These are phyloP conservation scores for Linnemannia exigua DNA, from an alignment of 192 early-diverging fungal genomes.

Conservation along the genomic window DNA sequence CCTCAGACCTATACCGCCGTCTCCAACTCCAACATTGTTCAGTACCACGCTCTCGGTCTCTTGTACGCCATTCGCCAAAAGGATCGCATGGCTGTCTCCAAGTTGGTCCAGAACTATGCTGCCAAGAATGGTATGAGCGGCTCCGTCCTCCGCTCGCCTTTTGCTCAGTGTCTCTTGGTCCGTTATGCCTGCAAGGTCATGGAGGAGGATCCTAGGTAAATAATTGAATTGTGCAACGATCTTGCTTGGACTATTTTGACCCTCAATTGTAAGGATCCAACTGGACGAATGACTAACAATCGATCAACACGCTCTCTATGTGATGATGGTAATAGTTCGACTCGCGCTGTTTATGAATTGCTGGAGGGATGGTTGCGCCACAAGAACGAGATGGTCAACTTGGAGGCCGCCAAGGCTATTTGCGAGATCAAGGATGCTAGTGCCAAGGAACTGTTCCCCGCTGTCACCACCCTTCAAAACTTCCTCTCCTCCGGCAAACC, in stretches of 20 bases:
- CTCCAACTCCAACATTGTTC: slow-evolving; percentile 87
- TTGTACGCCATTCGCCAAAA: slow-evolving; percentile 96
- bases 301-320: background rate
- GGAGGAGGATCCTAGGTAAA: slow-evolving; percentile 79
- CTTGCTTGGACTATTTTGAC: background rate
- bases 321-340: slow-evolving; percentile 55
- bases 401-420: slow-evolving; percentile 97
- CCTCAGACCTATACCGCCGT: slow-evolving; percentile 58
- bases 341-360: slow-evolving; percentile 83
- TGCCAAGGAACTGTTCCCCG: slow-evolving; percentile 89
- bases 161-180: slow-evolving; percentile 93
- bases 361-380: slow-evolving; percentile 94
- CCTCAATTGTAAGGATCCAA: too few species aligned
- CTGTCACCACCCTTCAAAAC: slow-evolving; percentile 93
- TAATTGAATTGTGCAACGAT: background rate
- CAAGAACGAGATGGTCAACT: slow-evolving; percentile 98
- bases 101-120: slow-evolving; percentile 93
- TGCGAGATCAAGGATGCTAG: slow-evolving; percentile 91
- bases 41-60: slow-evolving; percentile 98
- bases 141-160: slow-evolving; percentile 79
- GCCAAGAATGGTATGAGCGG: slow-evolving; percentile 65
- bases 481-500: slow-evolving; percentile 95
- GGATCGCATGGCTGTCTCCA: slow-evolving; percentile 98
- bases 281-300: too few species aligned
- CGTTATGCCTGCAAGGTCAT: slow-evolving; percentile 92